phyloP scores from a whole-genome alignment of 1,284 basidiomycete genomes.

The Puccinia sorghi region DNA sequence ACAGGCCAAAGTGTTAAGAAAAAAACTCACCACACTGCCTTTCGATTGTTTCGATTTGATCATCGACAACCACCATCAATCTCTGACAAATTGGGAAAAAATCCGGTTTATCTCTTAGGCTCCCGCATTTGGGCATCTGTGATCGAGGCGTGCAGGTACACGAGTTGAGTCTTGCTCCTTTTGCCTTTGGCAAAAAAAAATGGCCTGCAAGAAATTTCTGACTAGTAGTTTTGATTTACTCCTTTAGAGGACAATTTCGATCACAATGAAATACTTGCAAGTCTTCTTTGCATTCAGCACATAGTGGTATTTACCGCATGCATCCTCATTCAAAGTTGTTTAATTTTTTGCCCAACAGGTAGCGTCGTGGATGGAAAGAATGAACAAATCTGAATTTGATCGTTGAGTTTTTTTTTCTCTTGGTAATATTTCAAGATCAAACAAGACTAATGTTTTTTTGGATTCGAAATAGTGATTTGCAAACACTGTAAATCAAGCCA shows the following conservation, averaged over 20 bases:
- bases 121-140: conserved; percentile 10
- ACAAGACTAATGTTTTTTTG: not conserved
- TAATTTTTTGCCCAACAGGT: not conserved
- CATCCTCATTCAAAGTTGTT: not conserved
- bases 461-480: not conserved
- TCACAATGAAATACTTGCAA: not conserved
- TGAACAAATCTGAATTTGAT: conserved; percentile 5
- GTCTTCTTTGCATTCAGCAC: not conserved
- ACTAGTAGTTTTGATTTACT: not conserved
- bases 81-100: not conserved
- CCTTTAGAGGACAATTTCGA: conserved; percentile 3
- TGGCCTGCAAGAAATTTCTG: not conserved
- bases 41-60: not conserved
- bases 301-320: not conserved
- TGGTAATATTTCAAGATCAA: not conserved
- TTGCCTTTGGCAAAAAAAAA: not conserved
- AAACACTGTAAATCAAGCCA: not conserved
- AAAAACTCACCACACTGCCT: not conserved
- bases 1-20: not conserved
- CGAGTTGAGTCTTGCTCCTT: conserved; percentile 2
- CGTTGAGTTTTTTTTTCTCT: not conserved
- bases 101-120: not conserved
- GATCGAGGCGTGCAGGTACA: conserved; percentile 4
- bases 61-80: not conserved
- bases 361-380: conserved; percentile 5